Base-by-base conservation (phyloP, 1,284 basidiomycete genomes). In the Sparassis latifolia region DNA sequence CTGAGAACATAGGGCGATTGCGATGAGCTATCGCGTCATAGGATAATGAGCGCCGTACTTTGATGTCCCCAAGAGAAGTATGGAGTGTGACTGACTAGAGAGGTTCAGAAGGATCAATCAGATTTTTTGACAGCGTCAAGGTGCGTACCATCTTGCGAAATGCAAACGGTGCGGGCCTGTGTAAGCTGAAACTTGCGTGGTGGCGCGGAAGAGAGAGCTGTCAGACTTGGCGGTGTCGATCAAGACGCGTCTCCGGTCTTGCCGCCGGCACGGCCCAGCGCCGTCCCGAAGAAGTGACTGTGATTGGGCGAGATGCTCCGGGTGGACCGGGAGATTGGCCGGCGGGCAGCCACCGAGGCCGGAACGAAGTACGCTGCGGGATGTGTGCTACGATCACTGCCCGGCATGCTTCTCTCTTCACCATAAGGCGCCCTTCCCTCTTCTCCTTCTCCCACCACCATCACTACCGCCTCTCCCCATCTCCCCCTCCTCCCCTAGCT, bases 41-140 rank as follows among this genome's bases (percentile, higher is more conserved):
- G 50, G 41, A 28, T 43, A 44, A 40, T 52, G 45, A 41, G 33
- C 27, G 33, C 32, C 70, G 45, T 61, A 91, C 93, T 81, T 99
- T 99, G 69, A 99, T 74, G 61, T 99, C 96, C 30, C 96, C 96
- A 59, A 89, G 86, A 29, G 87, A 83, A 1, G 96, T 98, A 68
- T 98, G 90, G 45, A 99, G 78, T 4, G 95, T 97, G 47, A 97
- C 93, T 54, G 95, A 97, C 95, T 93, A 58, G 49, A 38, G 48
- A 42, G 49, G 40, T 55, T 55, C 45, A 58, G 57, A 35, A 20
- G 39, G 46, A 49, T 53, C n/a, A 45, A 44, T 37, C 37, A 27
- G 48, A 27, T 20, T 20, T 20, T 20, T 20, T 20, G 20, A 37
- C 45, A 28, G 49, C 44, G 28, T 33, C n/a, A 43, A 37, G 33